These are phyloP conservation scores for Trametes sanguinea DNA, from an alignment of 768 basidiomycete genomes.

Conservation along the genomic window DNA sequence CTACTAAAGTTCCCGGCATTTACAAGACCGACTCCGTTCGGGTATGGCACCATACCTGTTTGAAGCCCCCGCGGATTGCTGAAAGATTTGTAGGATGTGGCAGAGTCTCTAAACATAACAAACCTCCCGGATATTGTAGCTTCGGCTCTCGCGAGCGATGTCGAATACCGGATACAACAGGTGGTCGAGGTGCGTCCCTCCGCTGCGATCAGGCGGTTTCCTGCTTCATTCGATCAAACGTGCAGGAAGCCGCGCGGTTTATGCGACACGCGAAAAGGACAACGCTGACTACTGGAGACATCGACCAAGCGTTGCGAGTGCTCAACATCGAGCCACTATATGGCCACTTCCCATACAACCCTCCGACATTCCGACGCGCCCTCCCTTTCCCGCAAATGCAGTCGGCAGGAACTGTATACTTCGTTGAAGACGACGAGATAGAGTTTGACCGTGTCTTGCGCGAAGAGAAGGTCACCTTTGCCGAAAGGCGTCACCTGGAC, in stretches of 20 bases:
- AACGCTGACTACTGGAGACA: conserved; percentile 86
- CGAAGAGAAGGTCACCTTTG: conserved; percentile 78
- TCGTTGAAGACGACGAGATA: conserved; percentile 95
- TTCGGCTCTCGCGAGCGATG: conserved; percentile 87
- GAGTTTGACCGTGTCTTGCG: conserved; percentile 91
- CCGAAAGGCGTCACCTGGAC: conserved; percentile 85
- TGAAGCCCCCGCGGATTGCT: conserved; percentile 9
- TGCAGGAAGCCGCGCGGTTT: conserved; percentile 91
- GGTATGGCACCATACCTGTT: conserved; percentile 24
- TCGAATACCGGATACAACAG: conserved; percentile 95
- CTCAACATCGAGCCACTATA: conserved; percentile 96
- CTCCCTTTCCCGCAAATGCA: conserved; percentile 48
- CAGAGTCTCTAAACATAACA: conserved; percentile 81
- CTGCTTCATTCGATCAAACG: conserved; percentile 3
- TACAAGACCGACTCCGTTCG: conserved; percentile 36
- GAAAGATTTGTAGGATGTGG: conserved; percentile 67
- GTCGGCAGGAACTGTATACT: conserved; percentile 77
- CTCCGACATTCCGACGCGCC: conserved; percentile 59
- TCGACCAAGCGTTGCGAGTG: conserved; percentile 91
- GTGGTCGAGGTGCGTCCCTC: conserved; percentile 73
- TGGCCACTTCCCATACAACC: conserved; percentile 72
- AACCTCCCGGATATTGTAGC: conserved; percentile 78
- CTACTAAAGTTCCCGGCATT: conserved; percentile 28
- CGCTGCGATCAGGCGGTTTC: no score
- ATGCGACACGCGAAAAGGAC: conserved; percentile 93